phyloP scores from a whole-genome alignment of 1,139 yeast species.

The Scheffersomyces segobiensis region DNA sequence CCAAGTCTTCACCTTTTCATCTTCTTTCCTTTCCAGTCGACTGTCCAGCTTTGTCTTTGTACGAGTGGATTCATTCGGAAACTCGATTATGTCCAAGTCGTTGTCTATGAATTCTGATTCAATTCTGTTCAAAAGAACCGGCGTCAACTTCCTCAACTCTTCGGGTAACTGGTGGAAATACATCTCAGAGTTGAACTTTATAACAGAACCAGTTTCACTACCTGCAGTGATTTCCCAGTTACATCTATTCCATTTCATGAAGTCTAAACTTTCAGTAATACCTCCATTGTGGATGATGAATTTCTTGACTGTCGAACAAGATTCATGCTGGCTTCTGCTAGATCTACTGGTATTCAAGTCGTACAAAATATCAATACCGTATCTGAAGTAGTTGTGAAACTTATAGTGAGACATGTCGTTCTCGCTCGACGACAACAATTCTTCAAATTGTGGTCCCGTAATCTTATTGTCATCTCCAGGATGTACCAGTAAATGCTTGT shows the following conservation, averaged over 20 bases:
- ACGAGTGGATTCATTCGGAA: slow-evolving; percentile 6
- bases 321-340: slow-evolving; percentile 13
- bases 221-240: slow-evolving; percentile 31
- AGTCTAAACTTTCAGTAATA: slow-evolving; percentile 46
- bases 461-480: background rate
- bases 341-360: slow-evolving; percentile 28
- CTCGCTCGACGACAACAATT: background rate
- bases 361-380: slow-evolving; percentile 56
- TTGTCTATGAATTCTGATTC: slow-evolving; percentile 49
- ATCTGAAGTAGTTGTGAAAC: slow-evolving; percentile 56
- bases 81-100: slow-evolving; percentile 37
- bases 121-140: slow-evolving; percentile 49
- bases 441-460: background rate
- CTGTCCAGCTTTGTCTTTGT: background rate
- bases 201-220: slow-evolving; percentile 8
- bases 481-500: slow-evolving; percentile 21
- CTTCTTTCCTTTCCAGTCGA: slow-evolving; percentile 49
- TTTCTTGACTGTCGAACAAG: slow-evolving; percentile 37
- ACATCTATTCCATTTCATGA: slow-evolving; percentile 51
- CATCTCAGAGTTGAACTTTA: slow-evolving; percentile 27
- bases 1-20: slow-evolving; percentile 45
- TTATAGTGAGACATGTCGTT: slow-evolving; percentile 28
- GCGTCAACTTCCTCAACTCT: slow-evolving; percentile 24
- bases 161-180: slow-evolving; percentile 35
- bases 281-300: slow-evolving; percentile 54